Percentiles rank a stretch among this genome's conserved stretches.
Conservation (phyloP, 2,329 filamentous ascomycete genomes). For the Plectosphaerella plurivora region DNA sequence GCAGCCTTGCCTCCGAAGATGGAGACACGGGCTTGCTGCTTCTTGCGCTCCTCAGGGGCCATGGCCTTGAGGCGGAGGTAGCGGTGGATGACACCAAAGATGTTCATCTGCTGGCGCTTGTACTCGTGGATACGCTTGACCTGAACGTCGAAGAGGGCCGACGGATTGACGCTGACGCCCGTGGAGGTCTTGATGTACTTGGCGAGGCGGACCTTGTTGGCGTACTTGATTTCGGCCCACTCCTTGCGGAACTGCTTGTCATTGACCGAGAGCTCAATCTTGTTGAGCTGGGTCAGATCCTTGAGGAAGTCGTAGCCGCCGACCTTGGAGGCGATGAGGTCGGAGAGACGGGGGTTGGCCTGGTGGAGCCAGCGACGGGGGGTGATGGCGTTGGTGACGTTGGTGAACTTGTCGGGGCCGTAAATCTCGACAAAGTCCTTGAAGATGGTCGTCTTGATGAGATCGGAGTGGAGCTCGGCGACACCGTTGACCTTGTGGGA, state of each 20-base stretch:
- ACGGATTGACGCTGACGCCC: slow-evolving; percentile 78
- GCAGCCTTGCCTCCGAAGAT: slow-evolving; percentile 98
- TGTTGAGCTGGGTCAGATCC: slow-evolving; percentile 80
- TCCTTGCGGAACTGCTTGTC: slow-evolving; percentile 90
- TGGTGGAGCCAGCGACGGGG: slow-evolving; percentile 96
- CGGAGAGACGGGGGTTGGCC: slow-evolving; percentile 87
- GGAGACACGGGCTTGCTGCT: slow-evolving; percentile 79
- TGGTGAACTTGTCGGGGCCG: slow-evolving; percentile 95
- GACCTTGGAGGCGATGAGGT: slow-evolving; percentile 85
- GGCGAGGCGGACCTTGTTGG: slow-evolving; percentile 89
- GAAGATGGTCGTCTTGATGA: slow-evolving; percentile 99
- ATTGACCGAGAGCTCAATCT: slow-evolving; percentile 77
- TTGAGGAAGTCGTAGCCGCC: slow-evolving; percentile 83
- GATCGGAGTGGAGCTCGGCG: slow-evolving; percentile 92
- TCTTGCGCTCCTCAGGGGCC: slow-evolving; percentile 79
- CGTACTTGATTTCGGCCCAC: slow-evolving; percentile 94
- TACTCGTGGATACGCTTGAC: slow-evolving; percentile 99
- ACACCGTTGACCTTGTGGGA: slow-evolving; percentile 99
- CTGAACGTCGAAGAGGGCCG: slow-evolving; percentile 90
- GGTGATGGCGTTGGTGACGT: slow-evolving; percentile 97
- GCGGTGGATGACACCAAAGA: slow-evolving; percentile 94
- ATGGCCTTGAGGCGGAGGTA: slow-evolving; percentile 87
- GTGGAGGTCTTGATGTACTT: slow-evolving; percentile 84
- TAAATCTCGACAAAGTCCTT: slow-evolving; percentile 97
- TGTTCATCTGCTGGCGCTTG: slow-evolving; percentile 98